Evolutionary conservation across 2,329 filamentous ascomycete genomes (phyloP), one percentile per base, ranked within the genome.

Genomic region (Xylariaceae sp.): DNA sequence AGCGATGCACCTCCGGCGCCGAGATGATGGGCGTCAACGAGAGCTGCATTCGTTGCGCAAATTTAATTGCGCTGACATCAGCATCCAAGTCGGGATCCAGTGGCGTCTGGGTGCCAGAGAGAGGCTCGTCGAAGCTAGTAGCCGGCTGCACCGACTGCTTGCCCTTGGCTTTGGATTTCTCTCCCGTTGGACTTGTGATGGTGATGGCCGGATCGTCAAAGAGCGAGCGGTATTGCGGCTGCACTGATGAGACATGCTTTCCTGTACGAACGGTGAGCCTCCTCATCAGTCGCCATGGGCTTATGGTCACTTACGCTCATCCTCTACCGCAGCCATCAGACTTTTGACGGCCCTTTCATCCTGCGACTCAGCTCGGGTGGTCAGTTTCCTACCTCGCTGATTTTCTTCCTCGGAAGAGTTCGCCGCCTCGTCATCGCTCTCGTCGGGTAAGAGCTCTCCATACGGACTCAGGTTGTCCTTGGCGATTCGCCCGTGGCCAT

Each of bases 41-140:
- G 55, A 97, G 81, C 1, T 86, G 81, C 45, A 99, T 80, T 57
- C 88, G 89, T 70, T 97, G 94, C 0, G 94, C 94, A 33, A 87
- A 83, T 69, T 88, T 89, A 61, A 97, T 89, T 60, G 96, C 92
- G 28, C 84, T 86, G 45, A 92, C 77, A 51, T 95, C 89, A 19
- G 87, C 87, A 67, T 96, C 91, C 31, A 91, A 87, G 53, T 97
- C 94, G 2, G 90, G 95, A 57, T 90, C 88, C 51, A 91, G 79
- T 0, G 73, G 87, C 70, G 79, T 73, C 64, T 75, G 69, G 2
- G 73, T 72, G 4, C 76, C 75, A 5, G 82, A 83, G n/a, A 73
- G 63, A 2, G 80, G 80, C 13, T 81, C 78, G 63, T 96, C 92
- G 66, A 92, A 97, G 66, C 86, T 94, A 11, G 89, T 96, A 48